Evolutionary conservation across 169 alveolate species (phyloP).

Genomic region (Cystoisospora suis): DNA sequence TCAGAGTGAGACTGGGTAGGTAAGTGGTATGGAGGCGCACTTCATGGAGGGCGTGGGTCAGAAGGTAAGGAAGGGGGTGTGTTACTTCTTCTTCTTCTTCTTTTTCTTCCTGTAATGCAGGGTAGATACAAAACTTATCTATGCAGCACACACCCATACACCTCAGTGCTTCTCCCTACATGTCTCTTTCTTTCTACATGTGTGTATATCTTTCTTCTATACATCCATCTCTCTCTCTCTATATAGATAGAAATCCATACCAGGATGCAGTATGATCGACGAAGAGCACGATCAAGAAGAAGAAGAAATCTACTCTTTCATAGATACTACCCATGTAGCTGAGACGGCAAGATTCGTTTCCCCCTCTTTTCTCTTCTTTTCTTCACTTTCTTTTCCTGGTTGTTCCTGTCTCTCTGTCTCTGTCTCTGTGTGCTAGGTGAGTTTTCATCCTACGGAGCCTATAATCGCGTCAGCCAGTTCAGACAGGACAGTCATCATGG

Average conservation of each 20-base stretch:
- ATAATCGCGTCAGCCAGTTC: slow-evolving; percentile 82
- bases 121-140: not conserved
- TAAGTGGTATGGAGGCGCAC: not conserved
- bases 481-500: slow-evolving; percentile 79
- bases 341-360: not conserved
- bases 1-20: not conserved
- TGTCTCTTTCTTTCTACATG: not conserved
- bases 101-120: not conserved
- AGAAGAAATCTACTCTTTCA: not conserved
- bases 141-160: no score
- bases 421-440: not conserved
- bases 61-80: not conserved
- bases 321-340: not conserved
- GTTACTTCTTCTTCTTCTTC: not conserved
- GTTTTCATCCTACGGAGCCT: slow-evolving; percentile 80
- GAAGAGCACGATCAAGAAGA: not conserved
- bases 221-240: not conserved
- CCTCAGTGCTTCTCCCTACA: not conserved
- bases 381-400: not conserved
- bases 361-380: not conserved
- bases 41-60: not conserved
- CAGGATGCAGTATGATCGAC: slow-evolving; percentile 42
- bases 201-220: not conserved
- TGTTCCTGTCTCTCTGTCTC: not conserved
- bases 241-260: not conserved